phyloP scores from a whole-genome alignment of 176 grass and related monocot genomes.

The Hsuehochloa calcarea region DNA sequence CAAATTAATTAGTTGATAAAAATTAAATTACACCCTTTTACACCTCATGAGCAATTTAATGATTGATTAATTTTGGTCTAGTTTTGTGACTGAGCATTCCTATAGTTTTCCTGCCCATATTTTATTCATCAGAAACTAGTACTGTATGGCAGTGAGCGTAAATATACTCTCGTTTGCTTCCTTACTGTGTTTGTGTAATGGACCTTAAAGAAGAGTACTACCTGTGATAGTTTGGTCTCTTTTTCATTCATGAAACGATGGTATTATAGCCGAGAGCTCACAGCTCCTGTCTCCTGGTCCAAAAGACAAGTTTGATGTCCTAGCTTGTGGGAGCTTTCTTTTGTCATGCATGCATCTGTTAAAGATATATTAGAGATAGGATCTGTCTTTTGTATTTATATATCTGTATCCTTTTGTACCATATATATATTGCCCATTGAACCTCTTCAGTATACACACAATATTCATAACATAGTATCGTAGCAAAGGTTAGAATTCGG shows the following conservation, averaged over 20 bases:
- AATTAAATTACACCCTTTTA: neutral
- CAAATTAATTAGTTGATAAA: neutral
- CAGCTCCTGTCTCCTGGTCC: neutral
- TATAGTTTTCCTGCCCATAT: neutral
- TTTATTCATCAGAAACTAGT: neutral
- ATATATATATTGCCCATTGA: no score
- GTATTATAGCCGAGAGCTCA: neutral
- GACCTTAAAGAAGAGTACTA: neutral
- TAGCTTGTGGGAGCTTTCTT: neutral
- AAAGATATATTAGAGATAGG: no score
- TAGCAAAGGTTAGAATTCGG: no score
- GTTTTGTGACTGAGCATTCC: neutral
- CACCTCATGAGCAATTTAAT: neutral
- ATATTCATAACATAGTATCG: no score
- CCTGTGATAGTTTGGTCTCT: neutral
- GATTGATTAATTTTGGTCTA: neutral
- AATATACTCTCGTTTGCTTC: neutral
- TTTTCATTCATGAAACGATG: constrained; percentile 17
- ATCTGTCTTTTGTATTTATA: no score
- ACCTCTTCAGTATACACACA: no score
- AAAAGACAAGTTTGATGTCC: neutral
- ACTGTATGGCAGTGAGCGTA: neutral
- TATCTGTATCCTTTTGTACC: no score
- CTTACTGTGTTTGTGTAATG: neutral
- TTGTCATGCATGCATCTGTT: constrained; percentile 1